phyloP scores from a whole-genome alignment of 1,284 basidiomycete genomes.

The Apiotrichum siamense region DNA sequence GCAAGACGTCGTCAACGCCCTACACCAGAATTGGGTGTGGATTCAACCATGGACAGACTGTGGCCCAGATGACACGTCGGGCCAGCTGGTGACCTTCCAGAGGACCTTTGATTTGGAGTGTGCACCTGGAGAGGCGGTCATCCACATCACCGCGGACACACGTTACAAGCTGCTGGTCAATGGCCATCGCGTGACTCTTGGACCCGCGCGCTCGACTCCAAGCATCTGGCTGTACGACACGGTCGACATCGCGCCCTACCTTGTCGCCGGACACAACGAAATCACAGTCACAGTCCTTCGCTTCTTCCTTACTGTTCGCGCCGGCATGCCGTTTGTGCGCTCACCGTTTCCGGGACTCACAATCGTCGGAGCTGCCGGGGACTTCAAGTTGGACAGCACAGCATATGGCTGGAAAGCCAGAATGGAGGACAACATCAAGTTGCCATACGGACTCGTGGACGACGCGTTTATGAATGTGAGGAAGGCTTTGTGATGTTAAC shows the following conservation, averaged over 20 bases:
- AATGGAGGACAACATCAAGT: slow-evolving; percentile 15
- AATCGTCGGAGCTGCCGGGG: slow-evolving; percentile 13
- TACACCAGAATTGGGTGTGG: slow-evolving; percentile 21
- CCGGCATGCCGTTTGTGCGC: slow-evolving; percentile 25
- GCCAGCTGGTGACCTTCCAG: slow-evolving; percentile 20
- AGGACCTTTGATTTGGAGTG: slow-evolving; percentile 8
- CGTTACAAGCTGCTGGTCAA: slow-evolving; percentile 32
- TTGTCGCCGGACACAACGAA: slow-evolving; percentile 17
- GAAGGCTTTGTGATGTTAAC: neutral
- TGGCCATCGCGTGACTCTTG: slow-evolving; percentile 21
- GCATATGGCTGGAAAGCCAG: slow-evolving; percentile 13
- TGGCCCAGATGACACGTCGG: slow-evolving; percentile 6
- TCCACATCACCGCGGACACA: slow-evolving; percentile 28
- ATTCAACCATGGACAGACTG: slow-evolving; percentile 23
- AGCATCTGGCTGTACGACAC: slow-evolving; percentile 27
- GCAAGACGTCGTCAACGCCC: too few relatives aligned
- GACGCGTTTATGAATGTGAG: slow-evolving; percentile 31
- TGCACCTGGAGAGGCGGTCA: neutral
- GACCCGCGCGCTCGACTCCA: slow-evolving; percentile 18
- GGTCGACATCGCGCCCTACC: slow-evolving; percentile 20
- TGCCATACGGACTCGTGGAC: slow-evolving; percentile 20
- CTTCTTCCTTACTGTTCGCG: slow-evolving; percentile 20
- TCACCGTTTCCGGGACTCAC: slow-evolving; percentile 23
- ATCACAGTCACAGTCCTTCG: slow-evolving; percentile 22
- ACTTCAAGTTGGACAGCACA: slow-evolving; percentile 9